Evolutionary conservation across 2,329 filamentous ascomycete species (phyloP).

Genomic region (Aspergillus sp.): DNA sequence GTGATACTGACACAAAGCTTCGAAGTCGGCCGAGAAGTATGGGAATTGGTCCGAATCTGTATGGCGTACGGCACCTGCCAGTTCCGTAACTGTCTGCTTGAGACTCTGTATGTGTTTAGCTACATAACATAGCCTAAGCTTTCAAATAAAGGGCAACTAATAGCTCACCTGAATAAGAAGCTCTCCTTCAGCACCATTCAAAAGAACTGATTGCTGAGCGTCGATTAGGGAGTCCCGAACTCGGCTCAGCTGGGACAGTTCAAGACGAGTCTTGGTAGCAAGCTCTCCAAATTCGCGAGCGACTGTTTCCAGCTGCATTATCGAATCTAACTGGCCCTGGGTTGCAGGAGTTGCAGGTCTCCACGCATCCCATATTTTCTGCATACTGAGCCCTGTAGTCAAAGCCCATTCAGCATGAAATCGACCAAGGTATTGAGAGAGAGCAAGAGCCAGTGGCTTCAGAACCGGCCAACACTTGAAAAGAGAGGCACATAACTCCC

Average conservation of each 20-base stretch:
- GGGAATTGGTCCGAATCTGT: constrained; percentile 25
- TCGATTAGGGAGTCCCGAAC: constrained; percentile 32
- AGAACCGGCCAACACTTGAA: constrained; percentile 18
- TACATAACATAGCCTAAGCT: not conserved
- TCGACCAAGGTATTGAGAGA: constrained; percentile 35
- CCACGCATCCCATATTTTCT: constrained; percentile 65
- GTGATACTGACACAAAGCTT: constrained; percentile 40
- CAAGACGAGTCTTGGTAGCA: constrained; percentile 28
- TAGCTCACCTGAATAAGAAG: constrained; percentile 24
- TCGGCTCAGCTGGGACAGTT: constrained; percentile 27
- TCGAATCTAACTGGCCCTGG: constrained; percentile 23
- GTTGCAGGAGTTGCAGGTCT: constrained; percentile 50
- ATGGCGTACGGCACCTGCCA: constrained; percentile 24
- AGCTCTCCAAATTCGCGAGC: constrained; percentile 31
- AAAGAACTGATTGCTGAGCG: constrained; percentile 30
- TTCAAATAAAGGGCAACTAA: not conserved
- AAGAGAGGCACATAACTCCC: constrained; percentile 27
- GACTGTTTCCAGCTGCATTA: constrained; percentile 29
- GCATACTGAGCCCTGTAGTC: constrained; percentile 70
- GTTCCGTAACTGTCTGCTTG: constrained; percentile 29
- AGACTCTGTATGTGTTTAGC: constrained; percentile 21
- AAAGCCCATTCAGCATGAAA: constrained; percentile 66
- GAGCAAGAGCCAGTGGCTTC: constrained; percentile 18
- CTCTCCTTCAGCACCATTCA: constrained; percentile 29
- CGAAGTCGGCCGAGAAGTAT: constrained; percentile 41